Evolutionary conservation across 371 early-diverging fungal genomes (phyloP).

Genomic region (Umbelopsis sp.): DNA sequence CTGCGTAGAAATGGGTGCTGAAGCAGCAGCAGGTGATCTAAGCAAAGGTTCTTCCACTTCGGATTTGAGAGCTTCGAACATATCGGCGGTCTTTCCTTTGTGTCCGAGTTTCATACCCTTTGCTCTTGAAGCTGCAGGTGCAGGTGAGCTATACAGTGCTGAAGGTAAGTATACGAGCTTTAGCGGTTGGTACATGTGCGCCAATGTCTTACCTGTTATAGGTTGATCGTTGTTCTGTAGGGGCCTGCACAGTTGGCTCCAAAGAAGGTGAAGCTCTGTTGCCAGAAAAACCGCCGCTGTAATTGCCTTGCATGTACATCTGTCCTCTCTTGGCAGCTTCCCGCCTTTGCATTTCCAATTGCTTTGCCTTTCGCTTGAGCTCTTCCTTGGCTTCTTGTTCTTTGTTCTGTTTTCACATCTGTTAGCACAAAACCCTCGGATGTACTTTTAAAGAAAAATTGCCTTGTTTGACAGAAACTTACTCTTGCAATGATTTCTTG

Average conservation of each 20-base stretch:
- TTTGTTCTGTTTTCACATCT: conserved; percentile 72
- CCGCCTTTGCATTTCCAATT: conserved; percentile 88
- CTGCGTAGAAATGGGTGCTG: conserved; percentile 27
- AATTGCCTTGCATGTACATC: conserved; percentile 57
- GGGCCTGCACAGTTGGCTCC: conserved; percentile 43
- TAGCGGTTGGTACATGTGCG: conserved; percentile 25
- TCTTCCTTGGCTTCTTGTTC: conserved; percentile 97
- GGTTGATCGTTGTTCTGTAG: conserved; percentile 34
- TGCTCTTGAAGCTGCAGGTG: conserved; percentile 58
- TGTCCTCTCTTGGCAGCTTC: conserved; percentile 82
- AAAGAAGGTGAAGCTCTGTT: conserved; percentile 50
- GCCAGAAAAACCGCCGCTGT: conserved; percentile 52
- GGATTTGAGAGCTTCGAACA: conserved; percentile 84
- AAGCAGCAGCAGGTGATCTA: conserved; percentile 24
- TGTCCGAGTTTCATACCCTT: conserved; percentile 94
- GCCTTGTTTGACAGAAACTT: conserved; percentile 20
- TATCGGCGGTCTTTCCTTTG: conserved; percentile 78
- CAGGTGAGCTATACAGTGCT: conserved; percentile 28
- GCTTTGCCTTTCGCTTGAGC: conserved; percentile 88
- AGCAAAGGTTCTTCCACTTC: conserved; percentile 65
- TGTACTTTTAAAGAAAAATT: not conserved
- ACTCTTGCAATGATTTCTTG: conserved; percentile 94
- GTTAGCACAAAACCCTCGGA: not conserved
- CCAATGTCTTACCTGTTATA: conserved; percentile 28
- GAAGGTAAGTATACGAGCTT: not conserved